Percentiles rank a stretch among this genome's conserved stretches.
Evolutionary conservation across 2,329 filamentous ascomycete genomes (phyloP).

Genomic region (Xylogone sp.): DNA sequence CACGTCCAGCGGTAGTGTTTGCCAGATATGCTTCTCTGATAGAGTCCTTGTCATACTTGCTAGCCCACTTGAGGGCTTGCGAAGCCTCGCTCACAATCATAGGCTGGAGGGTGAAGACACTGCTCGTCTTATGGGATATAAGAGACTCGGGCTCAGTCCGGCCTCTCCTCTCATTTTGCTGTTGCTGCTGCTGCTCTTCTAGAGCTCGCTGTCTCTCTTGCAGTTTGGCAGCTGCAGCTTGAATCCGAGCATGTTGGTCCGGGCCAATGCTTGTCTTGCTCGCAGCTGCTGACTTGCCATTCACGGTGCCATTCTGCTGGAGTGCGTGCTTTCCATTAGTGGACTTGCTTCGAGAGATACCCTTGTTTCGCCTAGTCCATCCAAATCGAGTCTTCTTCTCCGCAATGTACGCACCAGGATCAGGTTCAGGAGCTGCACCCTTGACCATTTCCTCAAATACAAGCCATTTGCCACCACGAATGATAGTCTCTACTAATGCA

Average conservation of each 20-base stretch:
- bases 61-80: constrained; percentile 95
- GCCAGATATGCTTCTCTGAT: constrained; percentile 83
- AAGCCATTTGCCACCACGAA: constrained; percentile 80
- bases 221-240: constrained; percentile 82
- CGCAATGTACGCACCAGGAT: constrained; percentile 82
- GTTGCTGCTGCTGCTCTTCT: constrained; percentile 49
- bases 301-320: constrained; percentile 38
- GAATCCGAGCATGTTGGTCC: constrained; percentile 90
- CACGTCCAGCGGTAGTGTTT: constrained; percentile 68
- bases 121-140: constrained; percentile 75
- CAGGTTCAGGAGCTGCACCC: constrained; percentile 80
- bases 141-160: constrained; percentile 53
- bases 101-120: constrained; percentile 83
- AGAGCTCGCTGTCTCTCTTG: constrained; percentile 73
- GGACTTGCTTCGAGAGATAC: constrained; percentile 64
- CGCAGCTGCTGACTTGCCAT: constrained; percentile 35
- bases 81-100: constrained; percentile 82
- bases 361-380: constrained; percentile 69
- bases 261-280: constrained; percentile 85
- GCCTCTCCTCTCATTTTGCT: constrained; percentile 42
- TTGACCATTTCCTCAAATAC: constrained; percentile 96
- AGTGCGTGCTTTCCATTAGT: constrained; percentile 53
- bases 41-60: constrained; percentile 85
- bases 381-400: constrained; percentile 96
- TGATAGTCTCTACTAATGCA: constrained; percentile 84